Percentiles rank a stretch among this genome's conserved stretches.
These are phyloP conservation scores for Coemansia sp. DNA, from an alignment of 192 early-diverging fungal species.

Conservation along the genomic window DNA sequence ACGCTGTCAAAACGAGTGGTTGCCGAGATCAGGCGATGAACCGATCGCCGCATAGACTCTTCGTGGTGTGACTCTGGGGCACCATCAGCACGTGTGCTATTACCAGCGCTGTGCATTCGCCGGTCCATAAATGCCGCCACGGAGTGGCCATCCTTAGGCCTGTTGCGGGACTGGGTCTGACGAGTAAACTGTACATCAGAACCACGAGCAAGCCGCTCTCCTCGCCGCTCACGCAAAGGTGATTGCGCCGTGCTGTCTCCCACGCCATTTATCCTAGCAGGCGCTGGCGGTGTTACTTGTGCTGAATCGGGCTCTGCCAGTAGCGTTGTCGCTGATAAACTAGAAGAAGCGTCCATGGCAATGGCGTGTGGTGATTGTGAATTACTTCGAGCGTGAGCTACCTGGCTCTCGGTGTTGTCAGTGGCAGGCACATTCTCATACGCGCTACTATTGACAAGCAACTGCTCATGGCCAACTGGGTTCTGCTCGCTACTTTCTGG, in stretches of 20 bases:
- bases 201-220: not conserved
- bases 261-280: not conserved
- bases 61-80: slow-evolving; percentile 21
- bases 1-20: slow-evolving; percentile 42
- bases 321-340: too few species aligned
- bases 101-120: slow-evolving; percentile 8
- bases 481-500: not conserved
- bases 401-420: not conserved
- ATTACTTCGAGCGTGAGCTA: not conserved
- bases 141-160: not conserved
- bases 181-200: not conserved
- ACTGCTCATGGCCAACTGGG: not conserved
- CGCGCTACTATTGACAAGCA: not conserved
- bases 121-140: slow-evolving; percentile 19
- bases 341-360: too few species aligned
- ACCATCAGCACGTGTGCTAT: not conserved
- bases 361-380: not conserved
- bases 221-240: not conserved
- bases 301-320: not conserved
- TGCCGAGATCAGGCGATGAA: slow-evolving; percentile 40
- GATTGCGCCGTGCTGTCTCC: not conserved
- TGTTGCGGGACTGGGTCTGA: not conserved
- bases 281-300: not conserved
- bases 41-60: slow-evolving; percentile 38
- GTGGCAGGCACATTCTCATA: not conserved